Conservation (phyloP, 2,329 filamentous ascomycete genomes). For the Fonsecaea pedrosoi region DNA sequence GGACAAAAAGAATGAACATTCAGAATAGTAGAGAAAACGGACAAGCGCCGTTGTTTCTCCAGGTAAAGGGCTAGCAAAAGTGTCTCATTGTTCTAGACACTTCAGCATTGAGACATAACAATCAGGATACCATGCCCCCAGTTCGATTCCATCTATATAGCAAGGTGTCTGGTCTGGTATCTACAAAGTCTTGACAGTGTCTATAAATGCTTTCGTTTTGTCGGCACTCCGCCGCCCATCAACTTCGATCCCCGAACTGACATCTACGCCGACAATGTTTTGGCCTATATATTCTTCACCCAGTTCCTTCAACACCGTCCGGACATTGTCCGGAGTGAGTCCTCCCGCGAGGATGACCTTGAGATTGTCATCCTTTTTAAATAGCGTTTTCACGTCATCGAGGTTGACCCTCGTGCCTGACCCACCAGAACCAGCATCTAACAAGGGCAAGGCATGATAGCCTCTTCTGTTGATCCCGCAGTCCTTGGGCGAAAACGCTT, state of each 20-base stretch:
- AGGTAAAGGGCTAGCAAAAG: too few species aligned
- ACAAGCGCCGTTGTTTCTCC: too few species aligned
- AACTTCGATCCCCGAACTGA: conserved; percentile 91
- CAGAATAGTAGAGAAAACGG: too few species aligned
- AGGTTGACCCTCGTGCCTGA: conserved; percentile 80
- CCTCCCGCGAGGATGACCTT: conserved; percentile 85
- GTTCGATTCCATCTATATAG: not conserved
- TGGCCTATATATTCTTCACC: conserved; percentile 59
- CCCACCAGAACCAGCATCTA: conserved; percentile 85
- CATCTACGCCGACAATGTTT: conserved; percentile 82
- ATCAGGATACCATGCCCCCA: not conserved
- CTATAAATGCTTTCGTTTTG: conserved; percentile 82
- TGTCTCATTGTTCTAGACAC: too few species aligned
- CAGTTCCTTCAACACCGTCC: conserved; percentile 67
- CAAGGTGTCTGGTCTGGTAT: too few species aligned
- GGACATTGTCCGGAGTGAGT: conserved; percentile 79
- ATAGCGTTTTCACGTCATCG: conserved; percentile 68
- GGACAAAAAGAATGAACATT: too few species aligned
- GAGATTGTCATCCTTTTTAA: conserved; percentile 73
- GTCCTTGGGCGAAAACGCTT: conserved; percentile 79
- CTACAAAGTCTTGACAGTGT: conserved; percentile 66
- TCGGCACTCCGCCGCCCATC: conserved; percentile 79
- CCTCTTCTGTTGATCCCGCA: conserved; percentile 75
- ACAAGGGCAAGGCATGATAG: conserved; percentile 80
- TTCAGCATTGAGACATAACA: not conserved